Evolutionary conservation across 139 green algal species (phyloP), one percentile per base, ranked within the genome.

Genomic region (Chlamydomonas incerta): DNA sequence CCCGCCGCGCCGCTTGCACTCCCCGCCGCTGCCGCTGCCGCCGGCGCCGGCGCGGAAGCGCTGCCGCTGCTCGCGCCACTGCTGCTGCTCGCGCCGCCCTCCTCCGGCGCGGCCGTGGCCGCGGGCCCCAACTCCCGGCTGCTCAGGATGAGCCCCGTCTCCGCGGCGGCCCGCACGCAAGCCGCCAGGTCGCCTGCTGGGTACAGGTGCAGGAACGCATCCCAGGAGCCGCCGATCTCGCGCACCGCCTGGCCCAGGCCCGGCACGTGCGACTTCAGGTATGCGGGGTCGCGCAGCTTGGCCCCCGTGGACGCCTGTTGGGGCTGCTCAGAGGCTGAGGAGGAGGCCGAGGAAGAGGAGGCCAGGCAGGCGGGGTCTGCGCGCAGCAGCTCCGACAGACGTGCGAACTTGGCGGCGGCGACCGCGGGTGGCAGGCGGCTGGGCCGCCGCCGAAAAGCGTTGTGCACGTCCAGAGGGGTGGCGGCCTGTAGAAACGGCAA

Each of bases 151-250:
- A 83, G 35, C n/a, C 76, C 62, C 24, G 37, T 73, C 62, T 83
- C 76, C 2, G 60, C 17, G 35, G 33, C 57, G 37, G 76, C 76
- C 2, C 76, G 76, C 31, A 83, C 76, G 18, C 66, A 73, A 11
- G 62, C 60, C 62, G 76, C 76, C 62, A 83, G 62, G 14, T 83
- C 9, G 21, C 21, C 18, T 5, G 76, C 76, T 14, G 62, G 11
- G 76, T n/a, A 71, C 14, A 83, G 76, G 29, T 83, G 76, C 17
- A 83, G 76, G 28, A 65, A 31, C 29, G 23, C 41, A 62, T 83
- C 24, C 76, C 76, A 83, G 28, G 8, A 29, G 28, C 4, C 14
- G 15, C 62, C 1, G 63, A 83, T 46, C 41, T 73, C 37, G 3
- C 13, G 15, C 8, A 60, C 9, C 58, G 72, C 35, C 6, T 24